phyloP scores from a whole-genome alignment of 2,329 filamentous ascomycete genomes.

The Torrubiellomyces zombiae region DNA sequence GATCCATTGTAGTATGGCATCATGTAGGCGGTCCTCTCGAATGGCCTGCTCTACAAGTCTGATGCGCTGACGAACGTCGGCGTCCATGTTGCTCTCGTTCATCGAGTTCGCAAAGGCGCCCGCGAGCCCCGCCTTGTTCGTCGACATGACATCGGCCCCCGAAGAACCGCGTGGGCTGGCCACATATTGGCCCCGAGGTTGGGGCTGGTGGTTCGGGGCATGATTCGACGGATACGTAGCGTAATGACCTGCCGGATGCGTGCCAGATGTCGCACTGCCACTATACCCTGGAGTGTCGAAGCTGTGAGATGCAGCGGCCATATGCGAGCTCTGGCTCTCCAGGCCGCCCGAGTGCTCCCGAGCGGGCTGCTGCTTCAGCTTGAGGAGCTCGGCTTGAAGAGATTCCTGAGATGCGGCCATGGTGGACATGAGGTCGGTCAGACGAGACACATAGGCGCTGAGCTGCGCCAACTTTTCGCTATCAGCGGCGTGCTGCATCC shows the following conservation, averaged over 20 bases:
- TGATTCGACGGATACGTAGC: slow-evolving; percentile 18
- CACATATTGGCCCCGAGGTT: slow-evolving; percentile 11
- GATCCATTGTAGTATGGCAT: slow-evolving; percentile 50
- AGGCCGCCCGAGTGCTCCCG: slow-evolving; percentile 23
- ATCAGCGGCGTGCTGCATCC: slow-evolving; percentile 32
- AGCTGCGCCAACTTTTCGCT: slow-evolving; percentile 56
- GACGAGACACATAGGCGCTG: slow-evolving; percentile 45
- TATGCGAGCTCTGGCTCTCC: too few relatives aligned
- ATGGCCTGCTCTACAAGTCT: slow-evolving; percentile 46
- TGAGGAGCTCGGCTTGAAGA: slow-evolving; percentile 48
- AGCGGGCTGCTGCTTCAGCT: slow-evolving; percentile 33
- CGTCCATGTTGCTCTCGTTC: slow-evolving; percentile 17
- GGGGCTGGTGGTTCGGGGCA: slow-evolving; percentile 11
- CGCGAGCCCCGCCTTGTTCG: slow-evolving; percentile 16
- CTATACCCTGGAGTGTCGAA: slow-evolving; percentile 14
- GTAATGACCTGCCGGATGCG: slow-evolving; percentile 12
- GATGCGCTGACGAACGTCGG: slow-evolving; percentile 31
- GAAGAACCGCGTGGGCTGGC: slow-evolving; percentile 16
- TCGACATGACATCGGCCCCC: slow-evolving; percentile 10
- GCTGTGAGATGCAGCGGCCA: too few relatives aligned
- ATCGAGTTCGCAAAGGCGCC: slow-evolving; percentile 19
- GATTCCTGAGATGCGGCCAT: slow-evolving; percentile 54
- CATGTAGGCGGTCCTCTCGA: slow-evolving; percentile 41
- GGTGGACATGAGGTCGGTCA: slow-evolving; percentile 51
- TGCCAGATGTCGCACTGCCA: slow-evolving; percentile 9